phyloP scores from a whole-genome alignment of 208 protist genomes.

The Acanthamoeba castellanii region DNA sequence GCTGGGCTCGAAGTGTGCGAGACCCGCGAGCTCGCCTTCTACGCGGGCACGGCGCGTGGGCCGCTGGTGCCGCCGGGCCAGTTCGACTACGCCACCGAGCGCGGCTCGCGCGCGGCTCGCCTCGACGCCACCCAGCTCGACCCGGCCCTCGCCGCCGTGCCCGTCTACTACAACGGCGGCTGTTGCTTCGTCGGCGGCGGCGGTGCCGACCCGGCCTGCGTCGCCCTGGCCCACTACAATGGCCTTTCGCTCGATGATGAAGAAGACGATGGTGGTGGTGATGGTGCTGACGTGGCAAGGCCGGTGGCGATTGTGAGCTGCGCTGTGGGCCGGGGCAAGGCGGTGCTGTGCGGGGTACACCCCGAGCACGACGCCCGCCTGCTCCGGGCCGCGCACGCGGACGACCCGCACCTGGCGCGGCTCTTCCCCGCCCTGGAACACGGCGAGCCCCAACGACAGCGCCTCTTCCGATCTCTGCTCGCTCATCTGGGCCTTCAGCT shows the following conservation, averaged over 20 bases:
- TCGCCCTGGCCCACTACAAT: neutral
- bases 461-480: neutral
- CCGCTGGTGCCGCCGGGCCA: neutral
- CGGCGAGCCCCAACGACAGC: neutral
- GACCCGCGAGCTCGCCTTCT: conserved; percentile 2
- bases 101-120: neutral
- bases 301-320: neutral
- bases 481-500: neutral
- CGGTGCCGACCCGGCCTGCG: neutral
- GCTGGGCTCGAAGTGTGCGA: neutral
- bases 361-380: neutral
- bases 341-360: neutral
- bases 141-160: neutral
- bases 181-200: neutral
- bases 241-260: neutral
- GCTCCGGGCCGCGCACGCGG: neutral
- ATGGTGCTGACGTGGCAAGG: neutral
- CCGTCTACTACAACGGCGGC: conserved; percentile 2
- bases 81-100: neutral
- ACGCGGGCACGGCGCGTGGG: neutral
- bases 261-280: neutral
- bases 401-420: neutral
- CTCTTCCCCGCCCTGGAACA: neutral
- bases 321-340: neutral
- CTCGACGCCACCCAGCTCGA: too few relatives aligned